Conservation (phyloP, 495 filamentous ascomycete genomes). For the Neurospora discreta region DNA sequence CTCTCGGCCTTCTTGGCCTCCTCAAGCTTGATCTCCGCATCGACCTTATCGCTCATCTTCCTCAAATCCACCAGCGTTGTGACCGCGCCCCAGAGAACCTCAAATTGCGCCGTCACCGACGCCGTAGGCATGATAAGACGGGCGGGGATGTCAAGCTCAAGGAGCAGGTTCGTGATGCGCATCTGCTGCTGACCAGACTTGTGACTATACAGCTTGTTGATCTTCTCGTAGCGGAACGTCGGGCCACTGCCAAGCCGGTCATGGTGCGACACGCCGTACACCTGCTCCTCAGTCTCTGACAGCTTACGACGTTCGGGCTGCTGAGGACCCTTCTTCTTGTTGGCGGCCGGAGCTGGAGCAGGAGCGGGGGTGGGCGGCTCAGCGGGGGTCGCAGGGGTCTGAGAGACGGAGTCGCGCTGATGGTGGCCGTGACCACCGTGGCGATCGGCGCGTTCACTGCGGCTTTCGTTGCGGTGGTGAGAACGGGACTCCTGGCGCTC, state of each 20-base stretch:
- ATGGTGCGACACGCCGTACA: slow-evolving; percentile 76
- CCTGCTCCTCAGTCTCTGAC: slow-evolving; percentile 57
- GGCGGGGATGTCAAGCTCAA: slow-evolving; percentile 68
- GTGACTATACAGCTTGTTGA: slow-evolving; percentile 69
- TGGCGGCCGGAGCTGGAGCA: slow-evolving; percentile 15
- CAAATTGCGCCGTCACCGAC: slow-evolving; percentile 68
- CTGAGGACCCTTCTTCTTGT: slow-evolving; percentile 46
- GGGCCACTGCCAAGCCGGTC: slow-evolving; percentile 69
- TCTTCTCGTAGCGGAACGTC: slow-evolving; percentile 70
- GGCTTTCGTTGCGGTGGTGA: not conserved
- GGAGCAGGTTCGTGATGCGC: slow-evolving; percentile 66
- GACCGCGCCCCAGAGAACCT: slow-evolving; percentile 65
- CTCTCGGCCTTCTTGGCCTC: slow-evolving; percentile 53
- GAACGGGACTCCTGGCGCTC: not conserved
- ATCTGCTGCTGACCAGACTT: slow-evolving; percentile 74
- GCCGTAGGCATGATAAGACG: slow-evolving; percentile 79
- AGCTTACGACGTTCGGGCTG: slow-evolving; percentile 54
- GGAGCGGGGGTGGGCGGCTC: slow-evolving; percentile 19
- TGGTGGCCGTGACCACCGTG: slow-evolving; percentile 2
- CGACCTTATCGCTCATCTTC: slow-evolving; percentile 77
- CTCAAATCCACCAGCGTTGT: slow-evolving; percentile 66
- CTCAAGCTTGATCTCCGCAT: slow-evolving; percentile 67
- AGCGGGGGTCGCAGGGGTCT: slow-evolving; percentile 22
- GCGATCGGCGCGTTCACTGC: not conserved
- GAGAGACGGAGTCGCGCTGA: slow-evolving; percentile 41